Evolutionary conservation across 164 flowering plant genomes (phyloP).

Genomic region (Protea cynaroides): DNA sequence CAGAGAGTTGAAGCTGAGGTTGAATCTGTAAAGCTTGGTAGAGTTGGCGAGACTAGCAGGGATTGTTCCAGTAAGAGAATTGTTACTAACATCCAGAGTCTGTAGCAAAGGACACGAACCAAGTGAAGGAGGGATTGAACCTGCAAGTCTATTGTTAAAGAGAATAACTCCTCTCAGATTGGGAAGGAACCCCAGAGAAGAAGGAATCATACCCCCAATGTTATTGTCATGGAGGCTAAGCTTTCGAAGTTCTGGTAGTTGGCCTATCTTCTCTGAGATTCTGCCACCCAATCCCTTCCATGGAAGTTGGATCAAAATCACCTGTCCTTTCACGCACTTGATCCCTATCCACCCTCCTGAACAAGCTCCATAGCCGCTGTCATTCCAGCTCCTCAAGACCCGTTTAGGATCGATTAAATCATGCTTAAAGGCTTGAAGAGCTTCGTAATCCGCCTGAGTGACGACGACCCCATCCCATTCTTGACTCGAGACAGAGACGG

Average conservation of each 20-base stretch:
- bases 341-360: conserved; percentile 85
- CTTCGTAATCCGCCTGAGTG: conserved; percentile 51
- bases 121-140: conserved; percentile 70
- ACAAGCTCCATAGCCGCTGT: conserved; percentile 52
- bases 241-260: conserved; percentile 55
- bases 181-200: conserved; percentile 59
- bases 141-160: conserved; percentile 81
- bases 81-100: conserved; percentile 70
- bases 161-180: conserved; percentile 73
- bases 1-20: conserved; percentile 66
- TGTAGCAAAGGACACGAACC: conserved; percentile 53
- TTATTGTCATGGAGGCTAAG: conserved; percentile 79
- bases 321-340: conserved; percentile 73
- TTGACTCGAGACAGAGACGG: conserved; percentile 31
- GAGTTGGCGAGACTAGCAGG: conserved; percentile 58
- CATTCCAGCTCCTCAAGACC: conserved; percentile 69
- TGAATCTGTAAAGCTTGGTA: conserved; percentile 55
- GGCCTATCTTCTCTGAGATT: conserved; percentile 66
- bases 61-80: conserved; percentile 57
- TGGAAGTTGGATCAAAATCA: conserved; percentile 82
- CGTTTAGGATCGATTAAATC: conserved; percentile 50
- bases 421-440: conserved; percentile 50
- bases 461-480: conserved; percentile 45
- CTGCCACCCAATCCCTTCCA: conserved; percentile 72
- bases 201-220: conserved; percentile 59